Base-by-base conservation (phyloP, 805 yeast species). In the Wickerhamiella azymoides region DNA sequence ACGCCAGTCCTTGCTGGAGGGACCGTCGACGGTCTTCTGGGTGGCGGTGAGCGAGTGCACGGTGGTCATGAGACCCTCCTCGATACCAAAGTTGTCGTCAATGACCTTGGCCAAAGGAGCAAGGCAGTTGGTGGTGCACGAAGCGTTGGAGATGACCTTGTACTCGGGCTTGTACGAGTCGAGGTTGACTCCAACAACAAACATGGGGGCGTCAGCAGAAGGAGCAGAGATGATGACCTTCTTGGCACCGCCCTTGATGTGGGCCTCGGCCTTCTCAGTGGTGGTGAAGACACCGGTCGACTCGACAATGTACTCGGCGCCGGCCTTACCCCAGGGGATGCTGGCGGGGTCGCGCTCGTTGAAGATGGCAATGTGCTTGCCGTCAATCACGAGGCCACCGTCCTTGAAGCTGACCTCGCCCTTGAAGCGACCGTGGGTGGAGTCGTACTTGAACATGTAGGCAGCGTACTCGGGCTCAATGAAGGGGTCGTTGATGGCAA, bases 1-100 rank as follows among this genome's bases (percentile, higher is more conserved):
- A 79, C 95, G 81, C 95, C 95, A 85, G 76, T 85, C 95, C 77
- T 85, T 85, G 77, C 80, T 85, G 66, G 94, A 84, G 61, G 95
- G 93, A 71, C 95, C 95, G 68, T 85, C 95, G 55, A 85, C 95
- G 52, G 93, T 81, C 80, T 85, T 85, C 72, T 85, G 95, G 61
- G 95, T 82, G 59, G 95, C 95, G 57, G 95, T 85, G 71, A 84
- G 81, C 64, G 95, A 83, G 78, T 85, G 95, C 56, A 85, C 88
- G 53, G 95, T 85, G 70, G 95, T 85, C 95, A 85, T 85, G 64
- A 85, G 75, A 70, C 93, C 95, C 69, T 84, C 85, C 63, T 80
- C 83, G 60, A 85, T 79, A 53, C 94, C 93, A 66, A 80, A 85
- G 60, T 67, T 70, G 67, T 85, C 93, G 74, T 85, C 74, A 63